A percentile compares a stretch with the other conserved stretches of the same genome.
These are phyloP conservation scores for Auriculariales sp. DNA, from an alignment of 768 basidiomycete species.

Conservation along the genomic window DNA sequence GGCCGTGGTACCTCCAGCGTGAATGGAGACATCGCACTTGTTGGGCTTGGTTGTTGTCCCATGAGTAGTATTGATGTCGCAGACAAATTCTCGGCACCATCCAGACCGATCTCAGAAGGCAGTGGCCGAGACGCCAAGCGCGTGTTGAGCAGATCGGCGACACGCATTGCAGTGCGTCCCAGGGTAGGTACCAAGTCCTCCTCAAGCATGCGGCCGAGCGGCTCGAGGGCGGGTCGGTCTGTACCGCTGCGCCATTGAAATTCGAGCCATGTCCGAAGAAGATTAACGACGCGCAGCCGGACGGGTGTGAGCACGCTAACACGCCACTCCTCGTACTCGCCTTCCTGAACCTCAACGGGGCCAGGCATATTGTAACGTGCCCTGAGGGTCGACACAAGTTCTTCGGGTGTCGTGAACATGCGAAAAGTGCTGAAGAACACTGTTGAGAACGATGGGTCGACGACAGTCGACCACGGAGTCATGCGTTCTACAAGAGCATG, in stretches of 20 bases:
- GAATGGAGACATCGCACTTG: conserved; percentile 23
- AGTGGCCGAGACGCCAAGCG: conserved; percentile 33
- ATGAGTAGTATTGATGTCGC: conserved; percentile 2
- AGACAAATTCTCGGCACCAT: neutral
- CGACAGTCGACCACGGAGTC: conserved; percentile 86
- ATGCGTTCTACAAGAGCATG: conserved; percentile 88
- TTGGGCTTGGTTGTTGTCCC: conserved; percentile 57
- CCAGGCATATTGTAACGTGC: conserved; percentile 71
- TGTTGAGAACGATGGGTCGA: conserved; percentile 72
- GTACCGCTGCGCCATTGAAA: conserved; percentile 68
- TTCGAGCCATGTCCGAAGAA: conserved; percentile 92
- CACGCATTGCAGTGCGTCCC: neutral
- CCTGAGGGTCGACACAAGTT: conserved; percentile 66
- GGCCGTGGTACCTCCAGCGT: conserved; percentile 63
- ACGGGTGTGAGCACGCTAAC: conserved; percentile 82
- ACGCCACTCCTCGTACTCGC: conserved; percentile 63
- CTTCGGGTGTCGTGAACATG: conserved; percentile 65
- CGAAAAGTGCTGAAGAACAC: conserved; percentile 96
- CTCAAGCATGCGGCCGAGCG: neutral
- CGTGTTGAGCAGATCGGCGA: conserved; percentile 16
- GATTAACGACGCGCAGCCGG: conserved; percentile 79
- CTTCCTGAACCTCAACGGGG: conserved; percentile 37
- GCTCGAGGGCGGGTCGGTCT: conserved; percentile 41
- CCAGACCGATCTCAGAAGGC: neutral
- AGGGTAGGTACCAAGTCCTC: neutral